Evolutionary conservation across 805 yeast species (phyloP).

Genomic region (Metschnikowia sp.): DNA sequence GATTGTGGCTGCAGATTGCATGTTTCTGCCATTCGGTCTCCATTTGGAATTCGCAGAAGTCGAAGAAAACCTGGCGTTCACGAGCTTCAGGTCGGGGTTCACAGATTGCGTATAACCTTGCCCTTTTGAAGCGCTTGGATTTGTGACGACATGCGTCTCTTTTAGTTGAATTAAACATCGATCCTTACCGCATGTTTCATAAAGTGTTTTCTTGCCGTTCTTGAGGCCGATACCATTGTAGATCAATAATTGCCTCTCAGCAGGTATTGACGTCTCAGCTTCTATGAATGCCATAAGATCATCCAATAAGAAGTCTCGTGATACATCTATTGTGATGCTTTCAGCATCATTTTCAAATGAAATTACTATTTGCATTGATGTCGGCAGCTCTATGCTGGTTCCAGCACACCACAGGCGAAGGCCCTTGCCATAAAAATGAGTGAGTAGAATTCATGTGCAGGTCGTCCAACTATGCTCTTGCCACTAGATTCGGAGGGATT

Average conservation of each 20-base stretch:
- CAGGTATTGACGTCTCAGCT: slow-evolving; percentile 58
- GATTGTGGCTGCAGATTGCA: too few species aligned
- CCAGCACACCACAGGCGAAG: too few species aligned
- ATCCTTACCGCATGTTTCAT: slow-evolving; percentile 47
- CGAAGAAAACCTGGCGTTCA: too few species aligned
- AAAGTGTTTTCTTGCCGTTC: slow-evolving; percentile 37
- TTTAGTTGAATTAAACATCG: slow-evolving; percentile 55
- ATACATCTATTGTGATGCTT: slow-evolving; percentile 53
- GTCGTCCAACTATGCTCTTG: too few species aligned
- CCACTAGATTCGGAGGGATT: too few species aligned
- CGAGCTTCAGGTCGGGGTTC: too few species aligned
- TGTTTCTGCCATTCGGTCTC: too few species aligned
- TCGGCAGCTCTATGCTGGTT: too few species aligned
- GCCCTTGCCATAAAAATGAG: too few species aligned
- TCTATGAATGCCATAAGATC: slow-evolving; percentile 75
- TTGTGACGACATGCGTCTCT: background rate
- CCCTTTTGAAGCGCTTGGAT: too few species aligned
- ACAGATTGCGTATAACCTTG: too few species aligned
- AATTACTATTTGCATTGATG: slow-evolving; percentile 16
- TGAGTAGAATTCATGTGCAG: too few species aligned
- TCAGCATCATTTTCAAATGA: slow-evolving; percentile 21
- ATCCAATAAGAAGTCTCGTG: slow-evolving; percentile 56
- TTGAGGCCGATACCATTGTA: slow-evolving; percentile 44
- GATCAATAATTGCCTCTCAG: slow-evolving; percentile 45
- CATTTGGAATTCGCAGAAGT: background rate